Conservation (phyloP, 23 red algal species). For the Pyropia yezoensis region DNA sequence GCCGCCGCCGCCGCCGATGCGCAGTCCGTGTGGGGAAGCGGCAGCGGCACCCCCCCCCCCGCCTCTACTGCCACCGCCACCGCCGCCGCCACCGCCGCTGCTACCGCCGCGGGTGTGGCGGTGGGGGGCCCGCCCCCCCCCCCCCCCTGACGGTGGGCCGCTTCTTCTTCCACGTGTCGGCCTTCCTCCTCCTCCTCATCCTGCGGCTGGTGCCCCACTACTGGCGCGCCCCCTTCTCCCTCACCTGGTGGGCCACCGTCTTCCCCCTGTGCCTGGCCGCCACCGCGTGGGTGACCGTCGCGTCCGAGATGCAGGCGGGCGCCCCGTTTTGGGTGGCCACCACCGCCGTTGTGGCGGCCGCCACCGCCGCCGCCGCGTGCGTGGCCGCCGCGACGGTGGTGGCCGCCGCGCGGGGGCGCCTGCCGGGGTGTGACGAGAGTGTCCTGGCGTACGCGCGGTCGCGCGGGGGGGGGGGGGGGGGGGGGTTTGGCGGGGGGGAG, state of each 20-base stretch:
- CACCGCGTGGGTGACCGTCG: constrained; percentile 3
- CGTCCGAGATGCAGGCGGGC: constrained; percentile 1
- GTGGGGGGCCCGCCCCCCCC: no score
- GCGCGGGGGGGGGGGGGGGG: background rate
- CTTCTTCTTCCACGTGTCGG: constrained; percentile 31
- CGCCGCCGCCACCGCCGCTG: no score
- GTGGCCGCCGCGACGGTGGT: constrained; percentile 21
- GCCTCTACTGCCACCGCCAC: no score
- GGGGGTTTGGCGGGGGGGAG: no score
- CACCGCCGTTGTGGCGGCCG: constrained; percentile 2
- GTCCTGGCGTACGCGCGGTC: background rate
- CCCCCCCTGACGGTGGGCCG: no score
- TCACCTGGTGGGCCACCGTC: constrained; percentile 50
- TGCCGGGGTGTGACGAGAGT: constrained; percentile 8
- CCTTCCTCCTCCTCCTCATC: constrained; percentile 49
- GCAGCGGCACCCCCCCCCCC: no score
- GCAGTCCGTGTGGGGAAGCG: background rate
- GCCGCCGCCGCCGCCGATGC: constrained; percentile 4
- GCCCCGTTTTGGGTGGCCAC: constrained; percentile 15
- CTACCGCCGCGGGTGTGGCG: no score
- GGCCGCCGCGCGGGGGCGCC: constrained; percentile 7
- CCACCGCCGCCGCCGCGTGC: constrained; percentile 7
- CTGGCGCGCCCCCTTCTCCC: constrained; percentile 10
- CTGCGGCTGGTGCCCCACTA: constrained; percentile 34
- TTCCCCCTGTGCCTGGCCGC: constrained; percentile 42